Evolutionary conservation across 257 asterid species (phyloP).

Genomic region (Nicotiana sylvestris): DNA sequence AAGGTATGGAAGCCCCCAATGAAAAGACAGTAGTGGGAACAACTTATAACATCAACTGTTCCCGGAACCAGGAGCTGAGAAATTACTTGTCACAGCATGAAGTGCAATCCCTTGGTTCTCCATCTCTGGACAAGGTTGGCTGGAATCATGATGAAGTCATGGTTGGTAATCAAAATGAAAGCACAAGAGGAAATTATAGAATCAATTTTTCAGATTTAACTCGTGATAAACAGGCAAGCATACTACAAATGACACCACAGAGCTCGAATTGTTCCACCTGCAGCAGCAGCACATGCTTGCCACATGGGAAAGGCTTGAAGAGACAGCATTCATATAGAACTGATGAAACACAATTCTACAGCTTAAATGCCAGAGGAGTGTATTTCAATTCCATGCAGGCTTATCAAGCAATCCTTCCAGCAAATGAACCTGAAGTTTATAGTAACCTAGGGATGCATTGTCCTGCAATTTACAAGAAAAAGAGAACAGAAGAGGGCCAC

Average conservation of each 20-base stretch:
- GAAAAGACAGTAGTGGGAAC: conserved; percentile 28
- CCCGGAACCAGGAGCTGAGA: conserved; percentile 24
- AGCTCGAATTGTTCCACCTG: conserved; percentile 31
- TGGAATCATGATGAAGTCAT: conserved; percentile 23
- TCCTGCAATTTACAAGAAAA: conserved; percentile 55
- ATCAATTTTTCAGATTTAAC: conserved; percentile 63
- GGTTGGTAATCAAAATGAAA: conserved; percentile 23
- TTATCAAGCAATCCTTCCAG: conserved; percentile 28
- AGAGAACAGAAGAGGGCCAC: conserved; percentile 48
- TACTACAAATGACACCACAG: conserved; percentile 28
- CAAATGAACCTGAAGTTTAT: conserved; percentile 20
- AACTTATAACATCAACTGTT: conserved; percentile 17
- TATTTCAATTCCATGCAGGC: conserved; percentile 47
- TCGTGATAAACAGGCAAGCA: conserved; percentile 55
- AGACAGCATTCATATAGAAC: conserved; percentile 31
- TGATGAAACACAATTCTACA: conserved; percentile 38
- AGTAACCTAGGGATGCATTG: conserved; percentile 36
- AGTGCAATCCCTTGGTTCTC: conserved; percentile 21
- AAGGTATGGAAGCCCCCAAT: conserved; percentile 21
- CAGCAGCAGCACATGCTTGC: conserved; percentile 36
- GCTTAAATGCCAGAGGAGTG: conserved; percentile 35
- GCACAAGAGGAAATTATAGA: conserved; percentile 57
- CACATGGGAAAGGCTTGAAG: conserved; percentile 39
- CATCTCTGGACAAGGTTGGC: conserved; percentile 27
- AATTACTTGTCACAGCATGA: conserved; percentile 23